A percentile compares a stretch with the other conserved stretches of the same genome.
Evolutionary conservation across 75 land plant species (phyloP).

Genomic region (Chamaecyparis obtusa): DNA sequence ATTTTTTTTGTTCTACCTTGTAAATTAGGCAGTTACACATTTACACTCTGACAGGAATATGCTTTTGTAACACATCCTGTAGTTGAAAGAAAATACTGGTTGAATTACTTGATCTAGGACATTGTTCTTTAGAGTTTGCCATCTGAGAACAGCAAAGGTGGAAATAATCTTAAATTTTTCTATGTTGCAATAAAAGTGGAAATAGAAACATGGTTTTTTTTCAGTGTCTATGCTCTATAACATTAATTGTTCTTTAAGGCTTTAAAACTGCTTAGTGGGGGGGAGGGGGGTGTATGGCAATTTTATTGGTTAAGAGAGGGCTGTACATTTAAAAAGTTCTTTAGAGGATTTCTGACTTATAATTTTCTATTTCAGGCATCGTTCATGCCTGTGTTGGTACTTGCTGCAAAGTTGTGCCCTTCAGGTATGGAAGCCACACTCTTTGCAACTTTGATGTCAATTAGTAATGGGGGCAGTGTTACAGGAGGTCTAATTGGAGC

Average conservation of each 20-base stretch:
- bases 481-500: slow-evolving; percentile 93
- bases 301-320: not conserved
- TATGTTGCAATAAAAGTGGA: not conserved
- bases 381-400: slow-evolving; percentile 95
- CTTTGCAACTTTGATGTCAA: slow-evolving; percentile 99
- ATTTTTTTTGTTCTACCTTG: not conserved
- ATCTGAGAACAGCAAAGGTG: not conserved
- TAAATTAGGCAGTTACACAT: not conserved
- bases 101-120: not conserved
- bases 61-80: not conserved
- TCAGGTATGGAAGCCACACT: slow-evolving; percentile 95
- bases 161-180: not conserved
- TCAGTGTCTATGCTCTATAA: not conserved
- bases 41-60: not conserved
- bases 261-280: not conserved
- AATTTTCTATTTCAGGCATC: slow-evolving; percentile 61
- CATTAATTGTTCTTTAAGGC: not conserved
- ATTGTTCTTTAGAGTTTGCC: not conserved
- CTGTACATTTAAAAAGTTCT: not conserved
- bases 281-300: too few relatives aligned
- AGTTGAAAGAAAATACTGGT: not conserved
- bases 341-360: not conserved
- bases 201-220: not conserved
- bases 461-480: slow-evolving; percentile 89
- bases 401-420: slow-evolving; percentile 93